Evolutionary conservation across 805 yeast species (phyloP), one percentile per base, ranked within the genome.

Genomic region (Saturnispora hagleri): DNA sequence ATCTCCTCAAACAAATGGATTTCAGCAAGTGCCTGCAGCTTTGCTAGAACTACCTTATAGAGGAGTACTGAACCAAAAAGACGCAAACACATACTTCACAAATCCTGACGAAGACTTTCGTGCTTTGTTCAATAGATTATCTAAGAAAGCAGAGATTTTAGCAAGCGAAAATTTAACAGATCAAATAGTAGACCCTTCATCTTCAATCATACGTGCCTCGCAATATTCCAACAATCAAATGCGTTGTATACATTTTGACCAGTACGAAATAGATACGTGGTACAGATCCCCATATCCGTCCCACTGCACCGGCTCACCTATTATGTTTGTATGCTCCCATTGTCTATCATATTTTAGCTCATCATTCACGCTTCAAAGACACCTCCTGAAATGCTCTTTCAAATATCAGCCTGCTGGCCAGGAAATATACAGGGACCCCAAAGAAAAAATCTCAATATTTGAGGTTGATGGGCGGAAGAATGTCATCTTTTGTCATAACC

Each of bases 251-350:
- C 89, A 82, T 59, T 81, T 90, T 57, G 79, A 89, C 35, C 76
- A 76, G 43, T 79, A 69, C 64, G 89, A 85, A 62, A 86, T 93
- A 27, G 86, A 84, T 54, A 87, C 97, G 0, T 89, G 97, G 96
- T 90, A 86, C 66, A 79, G 86, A 3, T 82, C 97, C 0, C 98
- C 98, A 1, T 93, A 87, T 63, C 97, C 98, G 0, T 89, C 86
- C 54, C 93, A 87, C 61, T 87, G 81, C 61, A 79, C 87, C 42
- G 74, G 74, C 31, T 77, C 81, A 45, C 71, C 72, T 42, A 75
- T 81, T 2, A 69, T 93, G 45, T 82, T 82, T 61, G 76, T 91
- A 15, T 93, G 98, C 67, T 93, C 89, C 57, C 81, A 75, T 60
- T 93, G 98, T 63, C 68, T 91, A 53, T 82, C 85, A 67, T 90